A percentile compares a stretch with the other conserved stretches of the same genome.
phyloP scores from a whole-genome alignment of 2,329 filamentous ascomycete species.

The Raffaelea deltoideospora region DNA sequence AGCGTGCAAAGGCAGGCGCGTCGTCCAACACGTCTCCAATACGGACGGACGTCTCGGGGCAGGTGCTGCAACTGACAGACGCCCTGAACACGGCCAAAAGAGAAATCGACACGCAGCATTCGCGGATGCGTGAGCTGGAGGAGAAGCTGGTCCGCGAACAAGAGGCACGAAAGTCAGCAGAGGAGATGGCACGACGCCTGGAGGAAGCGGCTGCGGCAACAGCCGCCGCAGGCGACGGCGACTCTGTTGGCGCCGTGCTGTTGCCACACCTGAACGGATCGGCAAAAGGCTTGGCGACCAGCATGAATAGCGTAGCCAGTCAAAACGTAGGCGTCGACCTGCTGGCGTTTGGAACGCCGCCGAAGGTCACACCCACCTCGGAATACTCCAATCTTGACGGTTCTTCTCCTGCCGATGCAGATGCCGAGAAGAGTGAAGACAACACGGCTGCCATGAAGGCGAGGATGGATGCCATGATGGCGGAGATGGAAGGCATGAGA shows the following conservation, averaged over 20 bases:
- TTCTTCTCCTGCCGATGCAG: too few relatives aligned
- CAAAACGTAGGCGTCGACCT: too few relatives aligned
- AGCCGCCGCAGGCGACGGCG: too few relatives aligned
- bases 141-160: slow-evolving; percentile 64
- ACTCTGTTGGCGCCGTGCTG: too few relatives aligned
- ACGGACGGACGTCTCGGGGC: slow-evolving; percentile 45
- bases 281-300: slow-evolving; percentile 12
- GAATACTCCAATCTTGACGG: too few relatives aligned
- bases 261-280: slow-evolving; percentile 26
- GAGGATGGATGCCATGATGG: slow-evolving; percentile 60
- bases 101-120: slow-evolving; percentile 71
- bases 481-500: slow-evolving; percentile 69
- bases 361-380: too few relatives aligned
- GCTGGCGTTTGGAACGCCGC: too few relatives aligned
- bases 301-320: too few relatives aligned
- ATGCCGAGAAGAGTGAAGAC: not conserved
- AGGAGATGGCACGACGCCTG: slow-evolving; percentile 62
- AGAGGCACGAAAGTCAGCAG: slow-evolving; percentile 66
- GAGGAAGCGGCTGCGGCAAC: slow-evolving; percentile 33
- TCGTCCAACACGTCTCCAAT: slow-evolving; percentile 38
- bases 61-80: slow-evolving; percentile 74
- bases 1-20: slow-evolving; percentile 47
- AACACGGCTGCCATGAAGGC: slow-evolving; percentile 34
- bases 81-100: slow-evolving; percentile 70
- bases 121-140: slow-evolving; percentile 69